Evolutionary conservation across 129 eudicot species (phyloP), one percentile per base, ranked within the genome.

Genomic region (Lactuca saligna): DNA sequence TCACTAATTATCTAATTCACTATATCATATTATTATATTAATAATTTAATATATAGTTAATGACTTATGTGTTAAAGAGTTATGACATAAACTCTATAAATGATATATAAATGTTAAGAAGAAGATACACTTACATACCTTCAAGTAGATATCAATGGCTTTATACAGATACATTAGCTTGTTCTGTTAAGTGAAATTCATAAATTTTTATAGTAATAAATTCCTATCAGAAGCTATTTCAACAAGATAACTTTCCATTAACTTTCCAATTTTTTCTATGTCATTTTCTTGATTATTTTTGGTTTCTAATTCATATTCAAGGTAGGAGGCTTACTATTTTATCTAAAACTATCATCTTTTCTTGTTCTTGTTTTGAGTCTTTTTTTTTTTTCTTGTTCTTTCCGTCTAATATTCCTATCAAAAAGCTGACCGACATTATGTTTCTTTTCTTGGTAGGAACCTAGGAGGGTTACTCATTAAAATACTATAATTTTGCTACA

Each of bases 71-170:
- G n/a, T n/a, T n/a, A n/a, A n/a, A n/a, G n/a, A n/a, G n/a, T n/a
- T n/a, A n/a, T n/a, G n/a, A n/a, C n/a, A n/a, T n/a, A n/a, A n/a
- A n/a, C n/a, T n/a, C n/a, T n/a, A n/a, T n/a, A n/a, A n/a, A n/a
- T n/a, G 29, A 25, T 25, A 25, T 25, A 25, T 13, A 3, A n/a
- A 2, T 46, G 49, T 14, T 8, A 41, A 42, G 10, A 56, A 10
- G 17, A 14, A 31, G 34, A 58, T 8, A 10, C 39, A 20, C 17
- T 6, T 48, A 49, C 15, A 64, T 44, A 89, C 98, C 90, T 94
- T 89, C 74, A 94, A 73, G 85, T 77, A 90, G 50, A 94, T 90
- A 69, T 94, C 99, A 34, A 90, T 87, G 72, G 97, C 96, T 77
- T 96, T 77, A 63, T 94, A 94, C 87, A 82, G 93, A 82, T 38